A percentile compares a stretch with the other conserved stretches of the same genome.
These are phyloP conservation scores for Erigeron canadensis DNA, from an alignment of 129 eudicot genomes.

Conservation along the genomic window DNA sequence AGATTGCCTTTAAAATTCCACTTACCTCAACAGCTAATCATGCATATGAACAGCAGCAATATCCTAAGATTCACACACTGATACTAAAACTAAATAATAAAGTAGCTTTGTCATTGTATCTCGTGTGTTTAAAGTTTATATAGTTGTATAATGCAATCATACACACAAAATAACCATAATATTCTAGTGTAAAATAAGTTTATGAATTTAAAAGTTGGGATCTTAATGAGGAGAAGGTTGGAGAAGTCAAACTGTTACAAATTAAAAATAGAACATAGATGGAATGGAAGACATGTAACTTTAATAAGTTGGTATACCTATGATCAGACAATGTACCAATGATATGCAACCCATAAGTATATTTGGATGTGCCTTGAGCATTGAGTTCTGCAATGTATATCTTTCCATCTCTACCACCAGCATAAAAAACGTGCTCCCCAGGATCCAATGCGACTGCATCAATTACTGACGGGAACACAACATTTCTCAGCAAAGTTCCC, in stretches of 20 bases:
- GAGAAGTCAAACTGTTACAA: not conserved
- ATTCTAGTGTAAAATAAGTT: slow-evolving; percentile 5
- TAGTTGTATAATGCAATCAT: not conserved
- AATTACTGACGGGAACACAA: slow-evolving; percentile 70
- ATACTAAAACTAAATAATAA: not conserved
- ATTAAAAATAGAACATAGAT: too few relatives aligned
- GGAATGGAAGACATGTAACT: not conserved
- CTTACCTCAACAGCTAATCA: not conserved
- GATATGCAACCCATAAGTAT: slow-evolving; percentile 57
- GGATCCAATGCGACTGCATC: slow-evolving; percentile 84
- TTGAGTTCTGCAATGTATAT: slow-evolving; percentile 75
- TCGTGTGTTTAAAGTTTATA: not conserved
- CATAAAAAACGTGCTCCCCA: slow-evolving; percentile 78
- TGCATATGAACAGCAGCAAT: slow-evolving; percentile 4
- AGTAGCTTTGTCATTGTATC: slow-evolving; percentile 15
- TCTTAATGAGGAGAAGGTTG: slow-evolving; percentile 1
- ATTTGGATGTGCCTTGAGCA: slow-evolving; percentile 46
- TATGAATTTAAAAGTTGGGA: not conserved
- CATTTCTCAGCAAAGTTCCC: slow-evolving; percentile 61
- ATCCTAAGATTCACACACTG: not conserved
- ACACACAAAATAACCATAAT: slow-evolving; percentile 3
- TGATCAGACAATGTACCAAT: slow-evolving; percentile 73
- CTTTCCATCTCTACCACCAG: slow-evolving; percentile 88
- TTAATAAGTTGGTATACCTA: slow-evolving; percentile 40
- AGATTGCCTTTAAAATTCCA: not conserved